These are phyloP conservation scores for Cymbopogon flexuosus DNA, from an alignment of 202 grass and related monocot genomes.

Conservation along the genomic window DNA sequence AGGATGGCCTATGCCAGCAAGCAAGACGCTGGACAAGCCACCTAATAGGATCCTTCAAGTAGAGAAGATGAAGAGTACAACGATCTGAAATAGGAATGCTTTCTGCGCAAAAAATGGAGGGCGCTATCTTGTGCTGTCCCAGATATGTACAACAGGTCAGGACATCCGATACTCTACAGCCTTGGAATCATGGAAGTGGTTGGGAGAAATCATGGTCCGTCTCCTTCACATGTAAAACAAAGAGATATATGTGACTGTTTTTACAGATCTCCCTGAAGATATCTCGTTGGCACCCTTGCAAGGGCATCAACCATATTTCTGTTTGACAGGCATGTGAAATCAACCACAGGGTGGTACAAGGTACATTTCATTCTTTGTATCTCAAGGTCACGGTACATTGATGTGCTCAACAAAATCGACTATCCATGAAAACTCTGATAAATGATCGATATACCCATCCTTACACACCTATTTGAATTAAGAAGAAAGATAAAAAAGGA, in stretches of 20 bases:
- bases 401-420: slow-evolving; percentile 22
- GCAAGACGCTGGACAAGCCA: slow-evolving; percentile 34
- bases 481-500: background rate
- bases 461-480: background rate
- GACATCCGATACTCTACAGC: background rate
- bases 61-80: slow-evolving; percentile 39
- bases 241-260: background rate
- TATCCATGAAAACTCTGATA: background rate
- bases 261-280: slow-evolving; percentile 6
- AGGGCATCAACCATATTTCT: background rate
- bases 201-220: slow-evolving; percentile 30
- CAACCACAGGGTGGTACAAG: background rate
- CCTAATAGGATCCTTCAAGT: slow-evolving; percentile 53
- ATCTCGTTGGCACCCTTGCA: slow-evolving; percentile 30
- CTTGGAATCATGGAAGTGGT: slow-evolving; percentile 15
- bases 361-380: slow-evolving; percentile 38
- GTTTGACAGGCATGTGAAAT: slow-evolving; percentile 13
- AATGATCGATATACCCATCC: slow-evolving; percentile 13
- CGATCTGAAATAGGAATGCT: slow-evolving; percentile 38
- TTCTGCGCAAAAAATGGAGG: slow-evolving; percentile 27
- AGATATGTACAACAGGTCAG: slow-evolving; percentile 27
- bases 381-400: slow-evolving; percentile 12
- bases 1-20: slow-evolving; percentile 24
- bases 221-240: slow-evolving; percentile 22
- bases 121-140: slow-evolving; percentile 18